Conservation (phyloP, 768 basidiomycete genomes). For the Trametes meyenii region DNA sequence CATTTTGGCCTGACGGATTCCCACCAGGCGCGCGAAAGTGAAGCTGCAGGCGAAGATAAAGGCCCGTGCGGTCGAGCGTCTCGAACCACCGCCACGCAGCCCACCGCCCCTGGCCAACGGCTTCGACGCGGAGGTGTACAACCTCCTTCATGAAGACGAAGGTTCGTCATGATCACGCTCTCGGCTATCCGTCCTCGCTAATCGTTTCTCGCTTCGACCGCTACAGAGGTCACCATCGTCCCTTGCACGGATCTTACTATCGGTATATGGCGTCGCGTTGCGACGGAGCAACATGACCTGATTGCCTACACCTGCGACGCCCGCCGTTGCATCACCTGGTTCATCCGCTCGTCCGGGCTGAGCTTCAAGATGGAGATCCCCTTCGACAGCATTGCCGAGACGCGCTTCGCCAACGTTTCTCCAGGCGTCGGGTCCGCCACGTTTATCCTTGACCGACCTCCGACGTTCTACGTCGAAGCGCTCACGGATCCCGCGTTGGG, state of each 20-base stretch:
- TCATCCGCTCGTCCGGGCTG: constrained; percentile 68
- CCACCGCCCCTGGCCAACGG: constrained; percentile 55
- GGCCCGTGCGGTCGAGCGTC: constrained; percentile 32
- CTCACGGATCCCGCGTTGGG: constrained; percentile 31
- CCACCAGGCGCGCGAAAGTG: constrained; percentile 74
- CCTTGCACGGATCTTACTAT: constrained; percentile 76
- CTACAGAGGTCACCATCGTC: constrained; percentile 69
- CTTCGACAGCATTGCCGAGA: constrained; percentile 61
- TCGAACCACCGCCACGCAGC: constrained; percentile 47
- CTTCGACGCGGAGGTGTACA: constrained; percentile 61
- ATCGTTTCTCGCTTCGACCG: background rate
- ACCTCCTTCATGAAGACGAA: constrained; percentile 74
- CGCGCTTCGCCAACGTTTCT: constrained; percentile 55
- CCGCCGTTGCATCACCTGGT: constrained; percentile 75
- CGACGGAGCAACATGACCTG: constrained; percentile 64
- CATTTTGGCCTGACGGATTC: constrained; percentile 1
- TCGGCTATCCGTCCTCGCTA: background rate
- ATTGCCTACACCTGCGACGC: constrained; percentile 74
- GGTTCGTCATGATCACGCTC: constrained; percentile 49
- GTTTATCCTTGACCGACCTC: constrained; percentile 67
- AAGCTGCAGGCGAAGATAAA: constrained; percentile 62
- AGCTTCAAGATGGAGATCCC: constrained; percentile 88
- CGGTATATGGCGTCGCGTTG: constrained; percentile 79
- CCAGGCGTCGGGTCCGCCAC: constrained; percentile 62
- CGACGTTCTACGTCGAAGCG: constrained; percentile 68